Percentiles rank a stretch among this genome's conserved stretches.
Evolutionary conservation across 2,329 filamentous ascomycete genomes (phyloP).

Genomic region (Keithomyces neogunnii): DNA sequence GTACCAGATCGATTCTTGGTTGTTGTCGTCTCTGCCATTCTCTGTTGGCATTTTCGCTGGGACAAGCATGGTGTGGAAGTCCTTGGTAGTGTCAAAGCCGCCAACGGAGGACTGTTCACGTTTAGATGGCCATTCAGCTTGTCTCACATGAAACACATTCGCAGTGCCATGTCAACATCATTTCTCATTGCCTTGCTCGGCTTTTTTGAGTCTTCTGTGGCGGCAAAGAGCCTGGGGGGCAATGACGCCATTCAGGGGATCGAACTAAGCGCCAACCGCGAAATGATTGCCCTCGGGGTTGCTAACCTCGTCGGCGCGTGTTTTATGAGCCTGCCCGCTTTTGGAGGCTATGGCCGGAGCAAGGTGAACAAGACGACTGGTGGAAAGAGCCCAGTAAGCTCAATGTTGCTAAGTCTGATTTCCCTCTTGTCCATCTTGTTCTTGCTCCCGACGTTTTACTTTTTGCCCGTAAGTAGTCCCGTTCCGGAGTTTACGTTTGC

Average conservation of each 20-base stretch:
- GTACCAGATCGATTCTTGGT: conserved; percentile 87
- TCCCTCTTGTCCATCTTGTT: conserved; percentile 74
- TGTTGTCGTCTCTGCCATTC: conserved; percentile 73
- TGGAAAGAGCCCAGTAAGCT: conserved; percentile 88
- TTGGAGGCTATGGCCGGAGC: conserved; percentile 91
- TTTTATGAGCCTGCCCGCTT: conserved; percentile 87
- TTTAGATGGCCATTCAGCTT: conserved; percentile 81
- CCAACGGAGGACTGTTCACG: conserved; percentile 61
- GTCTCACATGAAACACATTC: conserved; percentile 70
- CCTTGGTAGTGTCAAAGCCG: conserved; percentile 71
- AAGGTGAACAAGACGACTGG: conserved; percentile 93
- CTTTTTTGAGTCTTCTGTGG: conserved; percentile 98
- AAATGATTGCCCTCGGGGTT: conserved; percentile 82
- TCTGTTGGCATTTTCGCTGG: conserved; percentile 73
- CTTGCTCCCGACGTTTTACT: conserved; percentile 86
- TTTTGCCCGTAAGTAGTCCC: conserved; percentile 65
- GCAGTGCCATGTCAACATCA: conserved; percentile 79
- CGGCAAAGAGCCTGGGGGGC: conserved; percentile 78
- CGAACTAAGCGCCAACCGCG: conserved; percentile 80
- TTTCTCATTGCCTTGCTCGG: conserved; percentile 91
- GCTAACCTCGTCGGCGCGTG: conserved; percentile 87
- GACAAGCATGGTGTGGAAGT: conserved; percentile 72
- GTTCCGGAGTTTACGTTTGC: neutral
- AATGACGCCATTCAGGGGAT: conserved; percentile 67
- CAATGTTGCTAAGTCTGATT: conserved; percentile 74